phyloP scores from a whole-genome alignment of 176 grass and related monocot genomes.

The Eleusine indica region DNA sequence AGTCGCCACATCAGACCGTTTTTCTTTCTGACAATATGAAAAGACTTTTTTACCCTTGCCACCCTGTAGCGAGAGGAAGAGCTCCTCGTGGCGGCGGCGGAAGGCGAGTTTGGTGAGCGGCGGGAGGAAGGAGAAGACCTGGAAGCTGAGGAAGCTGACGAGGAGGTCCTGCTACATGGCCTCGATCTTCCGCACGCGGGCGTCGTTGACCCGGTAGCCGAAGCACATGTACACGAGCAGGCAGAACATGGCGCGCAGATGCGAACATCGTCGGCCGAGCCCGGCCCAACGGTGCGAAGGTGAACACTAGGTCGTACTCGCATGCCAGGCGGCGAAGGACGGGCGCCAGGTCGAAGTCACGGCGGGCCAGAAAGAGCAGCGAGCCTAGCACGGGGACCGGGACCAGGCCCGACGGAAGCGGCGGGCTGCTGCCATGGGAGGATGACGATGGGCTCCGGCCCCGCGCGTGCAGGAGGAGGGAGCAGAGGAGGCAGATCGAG shows the following conservation, averaged over 20 bases:
- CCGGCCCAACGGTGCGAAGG: conserved; percentile 35
- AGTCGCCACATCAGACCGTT: no score
- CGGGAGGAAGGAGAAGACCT: conserved; percentile 54
- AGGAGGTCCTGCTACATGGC: conserved; percentile 40
- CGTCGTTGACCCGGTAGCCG: conserved; percentile 44
- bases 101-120: conserved; percentile 59
- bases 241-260: conserved; percentile 65
- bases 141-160: conserved; percentile 46
- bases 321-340: conserved; percentile 35
- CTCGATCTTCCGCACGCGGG: conserved; percentile 44
- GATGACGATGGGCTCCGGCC: not conserved
- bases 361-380: conserved; percentile 41
- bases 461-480: conserved; percentile 24
- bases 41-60: no score
- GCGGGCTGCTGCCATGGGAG: not conserved
- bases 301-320: conserved; percentile 52
- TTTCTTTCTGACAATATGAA: no score
- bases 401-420: conserved; percentile 37
- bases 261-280: conserved; percentile 51
- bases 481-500: conserved; percentile 48
- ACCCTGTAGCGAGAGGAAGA: conserved; percentile 61
- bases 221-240: conserved; percentile 82
- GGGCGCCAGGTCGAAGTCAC: conserved; percentile 42
- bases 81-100: conserved; percentile 51
- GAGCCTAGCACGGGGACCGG: conserved; percentile 37